Evolutionary conservation across 1,284 basidiomycete species (phyloP), one percentile per base, ranked within the genome.

Genomic region (Fistulinella staudtii): DNA sequence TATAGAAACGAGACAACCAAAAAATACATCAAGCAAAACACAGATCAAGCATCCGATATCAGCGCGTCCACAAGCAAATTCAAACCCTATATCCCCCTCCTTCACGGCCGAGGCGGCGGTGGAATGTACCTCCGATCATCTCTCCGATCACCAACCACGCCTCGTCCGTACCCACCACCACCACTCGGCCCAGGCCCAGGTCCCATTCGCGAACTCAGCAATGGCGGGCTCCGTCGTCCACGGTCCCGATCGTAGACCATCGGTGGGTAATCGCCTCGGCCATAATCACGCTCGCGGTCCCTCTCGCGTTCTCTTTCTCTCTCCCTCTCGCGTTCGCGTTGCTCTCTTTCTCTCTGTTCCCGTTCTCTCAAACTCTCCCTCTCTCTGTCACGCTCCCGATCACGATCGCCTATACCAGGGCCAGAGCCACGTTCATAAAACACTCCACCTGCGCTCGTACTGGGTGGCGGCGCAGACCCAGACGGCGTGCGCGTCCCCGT

Each of bases 341-440:
- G 33, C 3, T 49, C 51, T 4, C n/a, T n/a, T n/a, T n/a, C n/a
- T n/a, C n/a, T n/a, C n/a, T n/a, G n/a, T n/a, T n/a, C n/a, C n/a
- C n/a, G n/a, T n/a, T n/a, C n/a, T n/a, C n/a, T n/a, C n/a, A n/a
- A n/a, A n/a, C n/a, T n/a, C n/a, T n/a, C n/a, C n/a, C n/a, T n/a
- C n/a, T n/a, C n/a, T n/a, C n/a, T n/a, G n/a, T n/a, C n/a, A n/a
- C n/a, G n/a, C n/a, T n/a, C n/a, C n/a, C 50, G 39, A 1, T 45
- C 49, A 0, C 36, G 45, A 13, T 45, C 43, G 1, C 20, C 17
- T 3, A 22, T n/a, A 0, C 39, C 36, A 4, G n/a, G n/a, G n/a
- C n/a, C n/a, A n/a, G n/a, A n/a, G n/a, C 49, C 47, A 0, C 54
- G 50, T 10, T 62, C 60, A 15, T 65, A 62, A 40, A 62, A 64